A percentile compares a stretch with the other conserved stretches of the same genome.
These are phyloP conservation scores for Verticillium longisporum DNA, from an alignment of 2,329 filamentous ascomycete species.

Conservation along the genomic window DNA sequence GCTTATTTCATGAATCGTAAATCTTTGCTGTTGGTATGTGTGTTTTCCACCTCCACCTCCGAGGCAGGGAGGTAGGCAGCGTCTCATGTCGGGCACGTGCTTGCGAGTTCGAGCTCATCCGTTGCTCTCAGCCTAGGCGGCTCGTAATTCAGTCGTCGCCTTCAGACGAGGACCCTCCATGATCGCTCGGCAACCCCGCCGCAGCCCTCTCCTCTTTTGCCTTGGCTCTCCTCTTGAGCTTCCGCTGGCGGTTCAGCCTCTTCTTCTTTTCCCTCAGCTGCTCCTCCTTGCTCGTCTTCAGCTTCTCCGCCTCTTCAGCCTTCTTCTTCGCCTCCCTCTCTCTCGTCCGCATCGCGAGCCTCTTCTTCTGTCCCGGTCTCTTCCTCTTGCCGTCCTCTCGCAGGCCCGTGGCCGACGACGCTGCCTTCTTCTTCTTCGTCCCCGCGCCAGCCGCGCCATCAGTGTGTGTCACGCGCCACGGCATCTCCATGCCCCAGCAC, in stretches of 20 bases:
- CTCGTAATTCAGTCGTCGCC: neutral
- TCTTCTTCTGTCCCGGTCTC: slow-evolving; percentile 51
- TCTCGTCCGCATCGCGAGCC: slow-evolving; percentile 43
- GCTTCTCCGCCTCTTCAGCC: slow-evolving; percentile 29
- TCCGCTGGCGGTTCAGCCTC: slow-evolving; percentile 52
- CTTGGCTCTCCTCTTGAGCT: slow-evolving; percentile 51
- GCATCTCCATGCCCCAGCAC: slow-evolving; percentile 52
- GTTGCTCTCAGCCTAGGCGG: neutral
- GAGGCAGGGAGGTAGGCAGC: too few species aligned
- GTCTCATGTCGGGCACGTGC: neutral
- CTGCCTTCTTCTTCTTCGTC: neutral
- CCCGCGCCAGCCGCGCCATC: slow-evolving; percentile 19
- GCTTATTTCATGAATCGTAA: neutral
- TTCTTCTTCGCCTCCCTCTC: slow-evolving; percentile 33
- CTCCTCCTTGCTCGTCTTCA: slow-evolving; percentile 44
- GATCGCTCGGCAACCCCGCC: neutral
- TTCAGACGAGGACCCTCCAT: neutral
- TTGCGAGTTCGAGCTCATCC: neutral
- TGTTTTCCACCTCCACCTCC: too few species aligned
- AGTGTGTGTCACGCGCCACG: slow-evolving; percentile 49
- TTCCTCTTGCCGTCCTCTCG: slow-evolving; percentile 27
- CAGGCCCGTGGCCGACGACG: neutral
- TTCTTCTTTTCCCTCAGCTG: slow-evolving; percentile 55
- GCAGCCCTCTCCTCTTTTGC: slow-evolving; percentile 43
- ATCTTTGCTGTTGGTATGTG: neutral